Evolutionary conservation across 345 rosid species (phyloP), one percentile per base, ranked within the genome.

Genomic region (Kandelia obovata): DNA sequence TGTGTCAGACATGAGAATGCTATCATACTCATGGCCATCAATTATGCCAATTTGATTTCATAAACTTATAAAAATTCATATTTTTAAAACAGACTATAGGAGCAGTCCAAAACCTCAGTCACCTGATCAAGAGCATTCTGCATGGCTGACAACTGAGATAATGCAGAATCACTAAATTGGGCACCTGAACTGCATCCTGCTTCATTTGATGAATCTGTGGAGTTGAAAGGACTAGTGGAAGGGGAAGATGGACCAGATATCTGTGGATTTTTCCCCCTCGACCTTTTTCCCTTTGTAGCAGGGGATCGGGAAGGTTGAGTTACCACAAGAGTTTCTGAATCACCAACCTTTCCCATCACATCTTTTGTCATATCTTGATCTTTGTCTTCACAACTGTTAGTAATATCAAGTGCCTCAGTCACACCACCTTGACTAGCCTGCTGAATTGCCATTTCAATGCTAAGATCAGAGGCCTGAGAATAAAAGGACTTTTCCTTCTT

Each of bases 71-170:
- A 43, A 15, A 43, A 43, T 43, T 43, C 49, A 43, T 13, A 43
- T 2, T 0, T 13, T 17, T 43, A 43, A 9, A 43, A 43, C 49
- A 43, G 49, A 13, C 49, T 19, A 13, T 43, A 43, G 49, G 19
- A 43, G 49, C 49, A 11, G 2, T 43, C 13, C 58, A 25, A 19
- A 62, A 62, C 7, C 13, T 25, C 23, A 60, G 66, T 83, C 62
- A 93, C 98, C 97, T 93, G 97, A 86, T 85, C 84, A 72, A 93
- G 81, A 66, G 66, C 82, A 67, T 86, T 85, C 74, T 86, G 92
- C 90, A 89, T 80, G 5, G 90, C 81, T 64, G 69, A 30, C 57
- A 88, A 52, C 55, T 85, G 97, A 63, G 92, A 81, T 32, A 78
- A 46, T 49, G 77, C 57, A 70, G 82, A 76, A 67, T 79, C 86